Conservation (phyloP, 768 basidiomycete genomes). For the Lactarius indigo region DNA sequence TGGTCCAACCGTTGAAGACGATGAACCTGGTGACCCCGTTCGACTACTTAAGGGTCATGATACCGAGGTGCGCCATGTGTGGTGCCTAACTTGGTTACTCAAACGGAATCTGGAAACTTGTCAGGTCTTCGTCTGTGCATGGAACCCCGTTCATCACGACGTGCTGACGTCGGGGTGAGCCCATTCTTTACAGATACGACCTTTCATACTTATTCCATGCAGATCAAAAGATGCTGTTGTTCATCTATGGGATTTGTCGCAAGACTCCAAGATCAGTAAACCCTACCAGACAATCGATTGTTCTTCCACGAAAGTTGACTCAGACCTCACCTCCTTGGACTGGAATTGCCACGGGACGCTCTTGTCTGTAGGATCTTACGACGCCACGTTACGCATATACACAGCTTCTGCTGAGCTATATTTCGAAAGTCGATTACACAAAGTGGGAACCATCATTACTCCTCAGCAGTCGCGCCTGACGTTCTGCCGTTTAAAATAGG, state of each 20-base stretch:
- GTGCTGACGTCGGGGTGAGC: conserved; percentile 73
- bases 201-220: background rate
- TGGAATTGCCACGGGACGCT: conserved; percentile 75
- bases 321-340: conserved; percentile 70
- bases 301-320: conserved; percentile 44
- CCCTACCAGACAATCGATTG: conserved; percentile 47
- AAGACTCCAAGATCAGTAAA: conserved; percentile 31
- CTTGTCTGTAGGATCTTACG: conserved; percentile 76
- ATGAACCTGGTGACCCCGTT: conserved; percentile 15
- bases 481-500: conserved; percentile 39
- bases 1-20: background rate
- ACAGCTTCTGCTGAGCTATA: conserved; percentile 58
- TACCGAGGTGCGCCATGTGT: conserved; percentile 24
- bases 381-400: conserved; percentile 65
- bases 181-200: background rate
- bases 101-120: background rate
- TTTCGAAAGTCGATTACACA: conserved; percentile 59
- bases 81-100: background rate
- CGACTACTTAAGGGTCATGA: conserved; percentile 45
- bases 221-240: conserved; percentile 78
- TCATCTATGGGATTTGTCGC: conserved; percentile 67
- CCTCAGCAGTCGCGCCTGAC: background rate
- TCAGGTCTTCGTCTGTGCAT: conserved; percentile 79
- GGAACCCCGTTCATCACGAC: conserved; percentile 60
- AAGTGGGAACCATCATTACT: conserved; percentile 41